Evolutionary conservation across 2,329 filamentous ascomycete genomes (phyloP).

Genomic region (Diplocarpon mali): DNA sequence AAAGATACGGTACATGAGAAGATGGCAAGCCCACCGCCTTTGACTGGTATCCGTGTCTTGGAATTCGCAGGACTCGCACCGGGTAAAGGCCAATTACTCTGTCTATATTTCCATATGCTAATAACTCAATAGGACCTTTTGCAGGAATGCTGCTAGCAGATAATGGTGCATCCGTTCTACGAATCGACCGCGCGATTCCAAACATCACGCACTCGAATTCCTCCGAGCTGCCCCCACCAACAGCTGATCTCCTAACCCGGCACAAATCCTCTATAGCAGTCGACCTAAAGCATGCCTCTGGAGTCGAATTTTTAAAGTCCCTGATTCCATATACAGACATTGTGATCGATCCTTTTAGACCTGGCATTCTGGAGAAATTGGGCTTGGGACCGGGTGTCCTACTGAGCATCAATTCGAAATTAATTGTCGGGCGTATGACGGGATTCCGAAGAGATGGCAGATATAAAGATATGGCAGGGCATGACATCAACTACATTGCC

Average conservation of each 20-base stretch:
- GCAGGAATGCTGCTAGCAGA: constrained; percentile 82
- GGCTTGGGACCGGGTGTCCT: constrained; percentile 63
- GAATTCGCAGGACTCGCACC: constrained; percentile 55
- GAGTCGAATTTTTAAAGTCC: constrained; percentile 53
- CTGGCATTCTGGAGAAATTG: constrained; percentile 78
- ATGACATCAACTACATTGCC: constrained; percentile 94
- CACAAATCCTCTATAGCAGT: constrained; percentile 73
- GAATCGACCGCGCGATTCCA: constrained; percentile 59
- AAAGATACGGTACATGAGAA: too few relatives aligned
- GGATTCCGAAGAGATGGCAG: constrained; percentile 81
- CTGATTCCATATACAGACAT: constrained; percentile 59
- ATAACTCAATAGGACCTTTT: constrained; percentile 55
- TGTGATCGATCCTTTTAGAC: constrained; percentile 87
- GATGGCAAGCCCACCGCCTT: constrained; percentile 28
- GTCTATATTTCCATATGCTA: constrained; percentile 32
- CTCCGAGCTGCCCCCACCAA: constrained; percentile 33
- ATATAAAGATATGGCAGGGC: constrained; percentile 80
- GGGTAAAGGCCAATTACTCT: constrained; percentile 32
- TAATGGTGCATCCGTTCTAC: constrained; percentile 77
- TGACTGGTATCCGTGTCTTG: constrained; percentile 49
- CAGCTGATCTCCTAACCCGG: constrained; percentile 63
- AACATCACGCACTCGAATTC: constrained; percentile 30
- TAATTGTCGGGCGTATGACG: constrained; percentile 79
- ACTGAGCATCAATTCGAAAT: constrained; percentile 53
- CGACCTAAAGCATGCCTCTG: constrained; percentile 59